These are phyloP conservation scores for Scheffersomyces parashehatae DNA, from an alignment of 1,139 yeast species.

Conservation along the genomic window DNA sequence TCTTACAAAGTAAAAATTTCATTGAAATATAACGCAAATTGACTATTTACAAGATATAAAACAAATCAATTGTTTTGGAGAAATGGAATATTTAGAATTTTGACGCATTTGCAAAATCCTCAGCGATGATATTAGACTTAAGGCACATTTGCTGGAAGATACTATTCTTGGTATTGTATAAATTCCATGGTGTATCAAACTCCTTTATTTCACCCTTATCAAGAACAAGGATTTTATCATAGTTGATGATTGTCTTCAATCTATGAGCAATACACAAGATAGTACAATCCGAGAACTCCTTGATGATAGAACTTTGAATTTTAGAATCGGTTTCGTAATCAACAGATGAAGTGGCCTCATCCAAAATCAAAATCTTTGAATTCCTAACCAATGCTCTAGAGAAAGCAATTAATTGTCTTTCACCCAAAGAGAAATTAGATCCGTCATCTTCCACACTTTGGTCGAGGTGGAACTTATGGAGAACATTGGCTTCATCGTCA, in stretches of 20 bases:
- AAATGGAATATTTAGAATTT: neutral
- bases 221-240: slow-evolving; percentile 39
- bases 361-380: slow-evolving; percentile 38
- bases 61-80: neutral
- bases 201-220: slow-evolving; percentile 29
- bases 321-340: slow-evolving; percentile 46
- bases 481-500: slow-evolving; percentile 4
- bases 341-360: slow-evolving; percentile 46
- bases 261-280: slow-evolving; percentile 46
- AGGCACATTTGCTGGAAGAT: slow-evolving; percentile 38
- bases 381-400: slow-evolving; percentile 44
- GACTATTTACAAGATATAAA: neutral
- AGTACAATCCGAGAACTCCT: slow-evolving; percentile 38
- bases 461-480: slow-evolving; percentile 33
- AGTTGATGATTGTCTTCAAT: slow-evolving; percentile 38
- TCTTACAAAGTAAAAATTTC: neutral
- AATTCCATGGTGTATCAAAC: slow-evolving; percentile 25
- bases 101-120: slow-evolving; percentile 4
- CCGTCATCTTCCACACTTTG: slow-evolving; percentile 44
- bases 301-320: slow-evolving; percentile 35
- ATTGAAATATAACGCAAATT: neutral
- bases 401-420: slow-evolving; percentile 42
- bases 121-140: slow-evolving; percentile 22
- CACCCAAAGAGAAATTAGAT: slow-evolving; percentile 41
- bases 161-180: slow-evolving; percentile 22